Evolutionary conservation across 2,329 filamentous ascomycete genomes (phyloP).

Genomic region (Verticillium nonalfalfae): DNA sequence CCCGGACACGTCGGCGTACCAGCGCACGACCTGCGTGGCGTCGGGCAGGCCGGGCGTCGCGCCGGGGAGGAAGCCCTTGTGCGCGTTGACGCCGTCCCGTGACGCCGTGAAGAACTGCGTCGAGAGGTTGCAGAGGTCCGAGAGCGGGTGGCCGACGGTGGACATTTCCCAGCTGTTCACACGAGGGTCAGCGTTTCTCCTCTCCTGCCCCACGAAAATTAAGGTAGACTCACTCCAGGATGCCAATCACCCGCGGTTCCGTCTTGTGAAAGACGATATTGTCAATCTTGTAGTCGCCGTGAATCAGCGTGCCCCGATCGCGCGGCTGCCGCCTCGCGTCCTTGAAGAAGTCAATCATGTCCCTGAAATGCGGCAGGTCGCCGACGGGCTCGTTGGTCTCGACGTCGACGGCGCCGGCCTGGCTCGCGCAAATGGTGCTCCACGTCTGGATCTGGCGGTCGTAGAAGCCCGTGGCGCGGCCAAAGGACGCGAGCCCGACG

Average conservation of each 20-base stretch:
- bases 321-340: slow-evolving; percentile 63
- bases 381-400: slow-evolving; percentile 75
- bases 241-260: slow-evolving; percentile 81
- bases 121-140: slow-evolving; percentile 76
- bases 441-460: slow-evolving; percentile 81
- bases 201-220: no score
- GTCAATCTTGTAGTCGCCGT: slow-evolving; percentile 96
- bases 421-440: slow-evolving; percentile 67
- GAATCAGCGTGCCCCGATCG: slow-evolving; percentile 75
- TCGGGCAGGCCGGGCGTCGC: slow-evolving; percentile 56
- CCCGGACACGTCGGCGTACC: slow-evolving; percentile 46
- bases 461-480: slow-evolving; percentile 73
- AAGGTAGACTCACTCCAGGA: slow-evolving; percentile 61
- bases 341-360: slow-evolving; percentile 73
- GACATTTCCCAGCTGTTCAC: slow-evolving; percentile 86
- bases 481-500: slow-evolving; percentile 68
- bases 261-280: slow-evolving; percentile 87
- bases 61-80: slow-evolving; percentile 53
- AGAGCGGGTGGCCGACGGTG: slow-evolving; percentile 91
- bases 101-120: slow-evolving; percentile 32
- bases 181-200: no score
- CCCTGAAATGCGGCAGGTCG: slow-evolving; percentile 74
- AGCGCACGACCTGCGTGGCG: slow-evolving; percentile 31
- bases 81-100: slow-evolving; percentile 20
- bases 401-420: slow-evolving; percentile 68